Evolutionary conservation across 2,329 filamentous ascomycete genomes (phyloP).

Genomic region (Mycosphaerella sp.): DNA sequence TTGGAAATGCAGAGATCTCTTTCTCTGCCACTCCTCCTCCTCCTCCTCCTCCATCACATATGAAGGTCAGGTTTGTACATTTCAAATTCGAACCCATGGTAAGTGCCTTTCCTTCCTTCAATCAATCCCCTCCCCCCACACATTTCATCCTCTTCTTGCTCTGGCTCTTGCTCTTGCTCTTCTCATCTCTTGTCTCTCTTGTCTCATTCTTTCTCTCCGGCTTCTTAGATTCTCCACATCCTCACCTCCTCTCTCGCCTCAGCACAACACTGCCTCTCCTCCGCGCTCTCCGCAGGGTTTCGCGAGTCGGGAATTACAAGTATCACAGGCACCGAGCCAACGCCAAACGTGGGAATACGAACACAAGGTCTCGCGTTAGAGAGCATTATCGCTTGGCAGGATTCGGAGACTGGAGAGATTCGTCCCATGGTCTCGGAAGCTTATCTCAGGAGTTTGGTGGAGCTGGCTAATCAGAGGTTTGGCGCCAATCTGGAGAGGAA

Average conservation of each 20-base stretch:
- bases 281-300: conserved; percentile 76
- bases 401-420: conserved; percentile 36
- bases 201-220: not conserved
- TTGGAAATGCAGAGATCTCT: not conserved
- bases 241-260: conserved; percentile 68
- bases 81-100: conserved; percentile 97
- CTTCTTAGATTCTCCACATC: conserved; percentile 73
- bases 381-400: conserved; percentile 62
- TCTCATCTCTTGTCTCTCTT: not conserved
- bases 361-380: conserved; percentile 78
- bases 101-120: conserved; percentile 37
- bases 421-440: conserved; percentile 55
- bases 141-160: no score
- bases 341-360: conserved; percentile 77
- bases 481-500: conserved; percentile 62
- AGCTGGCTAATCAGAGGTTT: conserved; percentile 70
- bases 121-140: no score
- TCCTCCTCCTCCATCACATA: not conserved
- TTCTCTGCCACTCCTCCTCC: conserved; percentile 1
- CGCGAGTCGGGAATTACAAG: conserved; percentile 71
- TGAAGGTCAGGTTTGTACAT: conserved; percentile 52
- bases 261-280: conserved; percentile 68
- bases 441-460: conserved; percentile 62
- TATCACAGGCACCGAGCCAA: conserved; percentile 29
- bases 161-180: no score